These are phyloP conservation scores for Erythrobasidium yunnanense DNA, from an alignment of 768 basidiomycete species.

Conservation along the genomic window DNA sequence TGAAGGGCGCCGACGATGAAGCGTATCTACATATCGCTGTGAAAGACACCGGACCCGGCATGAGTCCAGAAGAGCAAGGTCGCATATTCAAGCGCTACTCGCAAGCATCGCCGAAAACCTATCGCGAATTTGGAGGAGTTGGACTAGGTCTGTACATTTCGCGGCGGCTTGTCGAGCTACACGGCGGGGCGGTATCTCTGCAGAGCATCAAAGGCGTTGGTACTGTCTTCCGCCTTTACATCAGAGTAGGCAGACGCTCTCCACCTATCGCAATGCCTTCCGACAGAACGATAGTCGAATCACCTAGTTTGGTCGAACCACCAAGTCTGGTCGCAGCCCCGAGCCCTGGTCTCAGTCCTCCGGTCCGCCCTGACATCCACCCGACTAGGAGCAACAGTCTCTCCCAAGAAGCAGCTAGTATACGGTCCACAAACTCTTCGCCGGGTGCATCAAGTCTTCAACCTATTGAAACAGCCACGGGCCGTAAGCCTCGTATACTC, in stretches of 20 bases:
- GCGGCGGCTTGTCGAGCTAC: slow-evolving; percentile 22
- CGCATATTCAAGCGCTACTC: slow-evolving; percentile 25
- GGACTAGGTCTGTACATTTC: slow-evolving; percentile 28
- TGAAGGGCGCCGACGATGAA: neutral
- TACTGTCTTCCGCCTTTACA: slow-evolving; percentile 24
- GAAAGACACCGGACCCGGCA: slow-evolving; percentile 17
- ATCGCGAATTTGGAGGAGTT: slow-evolving; percentile 25
- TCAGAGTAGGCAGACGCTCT: neutral
- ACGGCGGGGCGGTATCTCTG: slow-evolving; percentile 21
- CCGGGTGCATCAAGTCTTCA: neutral
- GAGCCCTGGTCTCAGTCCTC: neutral
- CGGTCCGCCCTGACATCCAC: neutral
- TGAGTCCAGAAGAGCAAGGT: slow-evolving; percentile 25
- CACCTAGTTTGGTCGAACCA: neutral
- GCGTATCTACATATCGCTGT: slow-evolving; percentile 19
- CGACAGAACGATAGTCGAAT: neutral
- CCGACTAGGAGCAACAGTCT: neutral
- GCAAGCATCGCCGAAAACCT: slow-evolving; percentile 28
- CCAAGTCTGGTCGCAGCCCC: neutral
- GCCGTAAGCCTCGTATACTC: neutral
- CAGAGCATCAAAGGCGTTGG: slow-evolving; percentile 22
- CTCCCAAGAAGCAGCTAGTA: neutral
- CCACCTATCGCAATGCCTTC: neutral
- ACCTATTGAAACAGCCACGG: neutral
- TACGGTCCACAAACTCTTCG: neutral